These are phyloP conservation scores for Hortaea sp. DNA, from an alignment of 2,329 filamentous ascomycete species.

Conservation along the genomic window DNA sequence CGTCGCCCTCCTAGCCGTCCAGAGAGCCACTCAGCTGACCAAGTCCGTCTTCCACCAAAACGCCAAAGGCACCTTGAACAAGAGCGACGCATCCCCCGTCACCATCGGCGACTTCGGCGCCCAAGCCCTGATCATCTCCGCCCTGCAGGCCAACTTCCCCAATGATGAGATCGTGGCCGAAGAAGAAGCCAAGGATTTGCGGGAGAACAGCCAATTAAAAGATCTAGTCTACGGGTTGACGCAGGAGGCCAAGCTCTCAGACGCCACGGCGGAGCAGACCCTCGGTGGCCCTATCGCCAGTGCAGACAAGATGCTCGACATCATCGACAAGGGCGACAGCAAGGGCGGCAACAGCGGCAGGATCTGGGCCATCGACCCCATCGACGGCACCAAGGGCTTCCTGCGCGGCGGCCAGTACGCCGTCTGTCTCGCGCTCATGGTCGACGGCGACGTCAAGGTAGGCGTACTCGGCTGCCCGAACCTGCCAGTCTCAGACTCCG, in stretches of 20 bases:
- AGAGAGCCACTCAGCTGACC: slow-evolving; percentile 67
- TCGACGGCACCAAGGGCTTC: slow-evolving; percentile 97
- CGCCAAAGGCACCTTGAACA: slow-evolving; percentile 86
- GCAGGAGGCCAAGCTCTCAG: slow-evolving; percentile 57
- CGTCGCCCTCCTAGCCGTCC: slow-evolving; percentile 78
- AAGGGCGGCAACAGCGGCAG: slow-evolving; percentile 62
- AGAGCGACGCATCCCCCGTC: slow-evolving; percentile 92
- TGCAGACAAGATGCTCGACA: slow-evolving; percentile 53
- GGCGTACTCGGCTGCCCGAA: slow-evolving; percentile 95
- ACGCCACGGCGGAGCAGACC: slow-evolving; percentile 50
- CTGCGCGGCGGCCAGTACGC: slow-evolving; percentile 93
- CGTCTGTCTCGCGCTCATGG: slow-evolving; percentile 82
- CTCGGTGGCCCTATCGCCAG: slow-evolving; percentile 60
- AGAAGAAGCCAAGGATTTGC: slow-evolving; percentile 77
- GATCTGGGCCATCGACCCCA: slow-evolving; percentile 95
- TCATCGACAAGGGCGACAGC: slow-evolving; percentile 52
- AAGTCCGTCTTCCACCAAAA: slow-evolving; percentile 76
- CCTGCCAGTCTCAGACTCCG: slow-evolving; percentile 74
- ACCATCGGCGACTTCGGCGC: slow-evolving; percentile 98
- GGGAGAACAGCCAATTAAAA: slow-evolving; percentile 58
- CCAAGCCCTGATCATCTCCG: slow-evolving; percentile 88
- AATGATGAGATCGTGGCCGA: slow-evolving; percentile 86
- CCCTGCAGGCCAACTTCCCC: slow-evolving; percentile 83
- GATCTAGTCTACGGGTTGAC: slow-evolving; percentile 80
- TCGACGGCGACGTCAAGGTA: slow-evolving; percentile 87